Percentiles rank a stretch among this genome's conserved stretches.
phyloP scores from a whole-genome alignment of 2,329 filamentous ascomycete genomes.

The Fusarium liriodendri region DNA sequence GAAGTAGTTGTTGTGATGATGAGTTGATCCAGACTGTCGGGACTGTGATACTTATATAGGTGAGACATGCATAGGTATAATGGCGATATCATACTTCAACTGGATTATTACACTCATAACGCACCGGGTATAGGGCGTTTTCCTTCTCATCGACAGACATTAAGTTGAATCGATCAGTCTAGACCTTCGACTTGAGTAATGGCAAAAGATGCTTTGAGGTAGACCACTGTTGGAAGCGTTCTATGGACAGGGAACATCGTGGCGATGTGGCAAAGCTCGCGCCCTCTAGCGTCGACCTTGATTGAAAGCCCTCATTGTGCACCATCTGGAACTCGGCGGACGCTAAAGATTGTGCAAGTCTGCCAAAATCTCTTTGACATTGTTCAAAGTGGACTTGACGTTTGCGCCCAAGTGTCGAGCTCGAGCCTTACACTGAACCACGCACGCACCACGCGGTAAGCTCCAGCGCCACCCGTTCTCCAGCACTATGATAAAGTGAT shows the following conservation, averaged over 20 bases:
- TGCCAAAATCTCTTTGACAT: not conserved
- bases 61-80: not conserved
- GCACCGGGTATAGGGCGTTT: not conserved
- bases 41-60: not conserved
- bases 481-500: not conserved
- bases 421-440: not conserved
- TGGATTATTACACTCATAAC: not conserved
- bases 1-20: not conserved
- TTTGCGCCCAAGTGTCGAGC: not conserved
- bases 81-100: not conserved
- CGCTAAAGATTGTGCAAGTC: not conserved
- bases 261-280: not conserved
- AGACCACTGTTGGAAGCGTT: not conserved
- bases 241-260: not conserved
- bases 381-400: not conserved
- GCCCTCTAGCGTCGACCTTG: not conserved
- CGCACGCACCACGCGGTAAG: not conserved
- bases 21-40: not conserved
- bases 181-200: not conserved
- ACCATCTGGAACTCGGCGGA: not conserved
- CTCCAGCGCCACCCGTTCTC: not conserved
- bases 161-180: not conserved
- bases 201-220: not conserved
- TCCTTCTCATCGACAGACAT: not conserved
- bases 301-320: not conserved